Base-by-base conservation (phyloP, 176 grass and related monocot species). In the Phoenix roebelenii region DNA sequence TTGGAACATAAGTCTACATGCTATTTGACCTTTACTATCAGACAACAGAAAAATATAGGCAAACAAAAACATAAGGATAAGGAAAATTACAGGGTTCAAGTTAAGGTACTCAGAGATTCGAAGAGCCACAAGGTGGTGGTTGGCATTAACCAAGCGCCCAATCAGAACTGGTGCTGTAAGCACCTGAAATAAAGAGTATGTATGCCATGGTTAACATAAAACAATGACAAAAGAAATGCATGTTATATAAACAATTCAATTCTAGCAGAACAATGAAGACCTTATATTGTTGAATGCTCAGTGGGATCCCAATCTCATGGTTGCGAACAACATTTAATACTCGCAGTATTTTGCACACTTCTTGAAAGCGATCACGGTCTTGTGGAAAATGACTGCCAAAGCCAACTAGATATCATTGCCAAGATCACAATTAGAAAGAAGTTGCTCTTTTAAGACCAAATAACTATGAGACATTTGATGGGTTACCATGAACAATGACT, bases 321-420 rank as follows among this genome's bases (percentile, higher is more conserved):
- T 82, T 75, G 25, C 70, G 87, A 73, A 97, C 81, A 82, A 81
- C 75, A 85, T 97, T 97, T 63, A 97, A 30, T 69, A 97, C 92
- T 15, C 92, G 68, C 54, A 97, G 55, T n/a, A 61, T 85, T 74
- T 97, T 97, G 78, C 92, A 97, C 84, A 80, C 91, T 74, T 97
- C 92, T 87, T 88, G 87, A 64, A 97, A 85, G 22, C 74, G 84
- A 64, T 90, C 92, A 59, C 80, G 35, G 35, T 44, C 35, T 44
- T 44, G 80, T 51, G 84, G 52, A 83, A 90, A 91, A 65, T 78
- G 87, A 82, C 92, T 97, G 92, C 83, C 87, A 97, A 97, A 91
- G 75, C 78, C 87, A 97, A 97, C 87, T 88, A 84, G 84, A 85
- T 88, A 88, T 97, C 81, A 97, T 91, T 97, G 58, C 59, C 63